phyloP scores from a whole-genome alignment of 2,329 filamentous ascomycete species.

The Diaporthe capsici region DNA sequence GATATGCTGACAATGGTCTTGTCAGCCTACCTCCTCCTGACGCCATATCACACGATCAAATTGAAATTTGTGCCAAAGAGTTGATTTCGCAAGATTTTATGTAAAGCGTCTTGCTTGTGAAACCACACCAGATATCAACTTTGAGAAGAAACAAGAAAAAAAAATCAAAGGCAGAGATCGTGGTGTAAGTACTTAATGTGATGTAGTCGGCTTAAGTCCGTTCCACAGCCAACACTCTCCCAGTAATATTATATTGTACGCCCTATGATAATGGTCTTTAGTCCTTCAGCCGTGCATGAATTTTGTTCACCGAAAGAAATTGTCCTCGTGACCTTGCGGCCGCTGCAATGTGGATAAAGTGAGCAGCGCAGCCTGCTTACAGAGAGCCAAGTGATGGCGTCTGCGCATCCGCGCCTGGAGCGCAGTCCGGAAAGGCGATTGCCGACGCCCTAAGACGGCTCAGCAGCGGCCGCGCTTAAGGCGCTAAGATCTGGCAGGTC shows the following conservation, averaged over 20 bases:
- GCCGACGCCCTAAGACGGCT: background rate
- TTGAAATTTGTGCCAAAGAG: background rate
- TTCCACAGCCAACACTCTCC: no score
- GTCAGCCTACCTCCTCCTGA: background rate
- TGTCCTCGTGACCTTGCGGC: constrained; percentile 20
- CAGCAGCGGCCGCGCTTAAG: constrained; percentile 36
- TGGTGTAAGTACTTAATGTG: background rate
- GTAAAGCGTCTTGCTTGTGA: background rate
- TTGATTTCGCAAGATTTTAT: no score
- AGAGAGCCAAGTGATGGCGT: background rate
- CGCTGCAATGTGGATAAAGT: background rate
- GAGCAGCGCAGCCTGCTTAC: background rate
- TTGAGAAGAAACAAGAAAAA: background rate
- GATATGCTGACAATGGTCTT: constrained; percentile 1
- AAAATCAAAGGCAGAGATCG: background rate
- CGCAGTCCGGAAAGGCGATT: constrained; percentile 14
- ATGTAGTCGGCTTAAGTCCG: background rate
- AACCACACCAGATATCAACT: background rate
- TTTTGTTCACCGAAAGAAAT: background rate
- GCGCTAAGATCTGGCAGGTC: constrained; percentile 20
- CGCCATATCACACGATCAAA: background rate
- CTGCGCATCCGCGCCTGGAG: constrained; percentile 13
- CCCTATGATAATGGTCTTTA: background rate
- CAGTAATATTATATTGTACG: no score
- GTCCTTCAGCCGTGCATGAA: background rate